Conservation (phyloP, 2,329 filamentous ascomycete genomes). For the Xylariaceae sp. region DNA sequence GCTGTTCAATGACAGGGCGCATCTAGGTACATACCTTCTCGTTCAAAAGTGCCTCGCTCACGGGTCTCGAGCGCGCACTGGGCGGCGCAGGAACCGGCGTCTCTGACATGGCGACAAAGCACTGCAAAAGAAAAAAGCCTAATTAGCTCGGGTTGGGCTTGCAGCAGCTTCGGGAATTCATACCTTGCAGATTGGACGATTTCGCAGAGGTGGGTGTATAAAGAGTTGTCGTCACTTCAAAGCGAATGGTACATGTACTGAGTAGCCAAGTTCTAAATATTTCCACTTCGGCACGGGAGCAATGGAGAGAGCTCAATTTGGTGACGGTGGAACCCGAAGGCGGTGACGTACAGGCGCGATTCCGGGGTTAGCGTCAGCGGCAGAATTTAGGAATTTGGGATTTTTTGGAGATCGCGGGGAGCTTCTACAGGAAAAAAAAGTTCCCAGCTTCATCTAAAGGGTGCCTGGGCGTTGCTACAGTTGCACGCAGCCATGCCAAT, state of each 20-base stretch:
- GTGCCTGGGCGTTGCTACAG: not conserved
- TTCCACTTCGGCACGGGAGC: slow-evolving; percentile 10
- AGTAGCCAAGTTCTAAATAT: not conserved
- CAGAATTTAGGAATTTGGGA: slow-evolving; percentile 20
- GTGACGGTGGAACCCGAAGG: slow-evolving; percentile 21
- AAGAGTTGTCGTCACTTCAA: slow-evolving; percentile 10
- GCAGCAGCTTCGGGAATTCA: slow-evolving; percentile 2
- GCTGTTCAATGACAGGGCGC: not conserved
- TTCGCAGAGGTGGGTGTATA: slow-evolving; percentile 8
- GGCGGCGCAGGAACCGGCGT: slow-evolving; percentile 58
- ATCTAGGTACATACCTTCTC: slow-evolving; percentile 76
- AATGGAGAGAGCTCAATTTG: slow-evolving; percentile 14
- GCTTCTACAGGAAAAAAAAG: slow-evolving; percentile 22
- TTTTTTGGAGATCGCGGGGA: slow-evolving; percentile 30
- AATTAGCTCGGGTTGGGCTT: slow-evolving; percentile 26
- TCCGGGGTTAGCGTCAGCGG: slow-evolving; percentile 24
- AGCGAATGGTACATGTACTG: too few relatives aligned
- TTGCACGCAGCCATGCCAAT: slow-evolving; percentile 27
- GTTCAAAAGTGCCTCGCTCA: slow-evolving; percentile 97
- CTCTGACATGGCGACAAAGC: slow-evolving; percentile 54
- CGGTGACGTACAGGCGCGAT: slow-evolving; percentile 19
- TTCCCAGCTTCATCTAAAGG: slow-evolving; percentile 15
- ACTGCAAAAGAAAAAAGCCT: slow-evolving; percentile 7
- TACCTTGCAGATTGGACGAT: slow-evolving; percentile 18
- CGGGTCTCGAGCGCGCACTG: slow-evolving; percentile 74